phyloP scores from a whole-genome alignment of 805 yeast genomes.

The Saturnispora sanitii region DNA sequence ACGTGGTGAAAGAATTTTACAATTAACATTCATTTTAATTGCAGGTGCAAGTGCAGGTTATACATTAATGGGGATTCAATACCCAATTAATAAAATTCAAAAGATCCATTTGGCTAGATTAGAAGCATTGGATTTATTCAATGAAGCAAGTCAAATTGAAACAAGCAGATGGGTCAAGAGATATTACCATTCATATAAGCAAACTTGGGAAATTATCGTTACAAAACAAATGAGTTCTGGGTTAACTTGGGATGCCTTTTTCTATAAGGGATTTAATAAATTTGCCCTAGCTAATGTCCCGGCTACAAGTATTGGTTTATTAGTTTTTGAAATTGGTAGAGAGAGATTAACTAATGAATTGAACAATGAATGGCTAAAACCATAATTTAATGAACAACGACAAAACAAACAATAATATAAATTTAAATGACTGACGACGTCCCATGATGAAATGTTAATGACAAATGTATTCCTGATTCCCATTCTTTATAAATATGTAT shows the following conservation, averaged over 20 bases:
- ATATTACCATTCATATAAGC: conserved; percentile 68
- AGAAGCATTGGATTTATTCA: conserved; percentile 66
- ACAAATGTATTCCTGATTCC: too few relatives aligned
- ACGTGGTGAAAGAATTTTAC: conserved; percentile 36
- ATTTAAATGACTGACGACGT: background rate
- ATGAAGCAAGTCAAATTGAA: conserved; percentile 26
- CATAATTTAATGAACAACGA: too few relatives aligned
- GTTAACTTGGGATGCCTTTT: conserved; percentile 51
- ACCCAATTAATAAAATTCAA: conserved; percentile 74
- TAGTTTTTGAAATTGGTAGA: conserved; percentile 78
- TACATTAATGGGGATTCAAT: conserved; percentile 66
- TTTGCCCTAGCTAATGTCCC: conserved; percentile 74
- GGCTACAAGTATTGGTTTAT: conserved; percentile 76
- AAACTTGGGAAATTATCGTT: conserved; percentile 55
- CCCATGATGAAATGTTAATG: too few relatives aligned
- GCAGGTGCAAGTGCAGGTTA: conserved; percentile 89
- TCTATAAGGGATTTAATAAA: conserved; percentile 68
- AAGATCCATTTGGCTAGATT: conserved; percentile 67
- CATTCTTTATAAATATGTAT: too few relatives aligned
- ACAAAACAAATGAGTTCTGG: conserved; percentile 45
- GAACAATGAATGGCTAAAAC: conserved; percentile 12
- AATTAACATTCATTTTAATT: conserved; percentile 57
- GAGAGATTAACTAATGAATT: conserved; percentile 26
- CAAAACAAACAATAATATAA: background rate
- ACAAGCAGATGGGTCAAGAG: conserved; percentile 31